phyloP scores from a whole-genome alignment of 1,139 yeast genomes.

The Debaryomyces sp. region DNA sequence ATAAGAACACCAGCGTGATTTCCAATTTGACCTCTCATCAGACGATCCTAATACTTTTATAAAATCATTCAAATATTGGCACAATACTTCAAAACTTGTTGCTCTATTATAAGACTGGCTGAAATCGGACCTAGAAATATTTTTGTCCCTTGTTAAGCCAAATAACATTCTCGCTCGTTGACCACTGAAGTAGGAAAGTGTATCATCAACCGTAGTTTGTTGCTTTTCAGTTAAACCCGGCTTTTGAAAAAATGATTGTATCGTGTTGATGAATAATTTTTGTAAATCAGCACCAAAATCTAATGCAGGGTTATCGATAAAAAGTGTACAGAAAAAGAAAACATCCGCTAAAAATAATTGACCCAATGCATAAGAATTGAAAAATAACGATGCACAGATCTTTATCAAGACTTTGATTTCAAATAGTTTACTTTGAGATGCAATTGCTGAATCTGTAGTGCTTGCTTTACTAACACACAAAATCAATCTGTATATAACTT shows the following conservation, averaged over 20 bases:
- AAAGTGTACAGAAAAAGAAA: conserved; percentile 66
- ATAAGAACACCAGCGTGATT: conserved; percentile 69
- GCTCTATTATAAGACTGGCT: conserved; percentile 51
- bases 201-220: conserved; percentile 46
- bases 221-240: conserved; percentile 52
- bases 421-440: conserved; percentile 64
- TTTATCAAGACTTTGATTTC: conserved; percentile 73
- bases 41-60: conserved; percentile 53
- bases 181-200: conserved; percentile 64
- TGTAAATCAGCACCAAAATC: conserved; percentile 70
- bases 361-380: conserved; percentile 68
- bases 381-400: conserved; percentile 67
- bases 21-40: conserved; percentile 60
- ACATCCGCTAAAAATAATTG: conserved; percentile 75
- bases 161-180: conserved; percentile 76
- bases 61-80: conserved; percentile 61
- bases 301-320: conserved; percentile 73
- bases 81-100: conserved; percentile 62
- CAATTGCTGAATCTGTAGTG: conserved; percentile 54
- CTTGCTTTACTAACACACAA: conserved; percentile 54
- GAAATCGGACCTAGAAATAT: conserved; percentile 32
- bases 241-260: conserved; percentile 71
- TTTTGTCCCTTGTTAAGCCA: conserved; percentile 73
- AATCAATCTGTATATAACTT: conserved; percentile 57
- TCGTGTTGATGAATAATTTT: conserved; percentile 65